Conservation (phyloP, 352 stramenopile genomes). For the Phytophthora hibernalis region DNA sequence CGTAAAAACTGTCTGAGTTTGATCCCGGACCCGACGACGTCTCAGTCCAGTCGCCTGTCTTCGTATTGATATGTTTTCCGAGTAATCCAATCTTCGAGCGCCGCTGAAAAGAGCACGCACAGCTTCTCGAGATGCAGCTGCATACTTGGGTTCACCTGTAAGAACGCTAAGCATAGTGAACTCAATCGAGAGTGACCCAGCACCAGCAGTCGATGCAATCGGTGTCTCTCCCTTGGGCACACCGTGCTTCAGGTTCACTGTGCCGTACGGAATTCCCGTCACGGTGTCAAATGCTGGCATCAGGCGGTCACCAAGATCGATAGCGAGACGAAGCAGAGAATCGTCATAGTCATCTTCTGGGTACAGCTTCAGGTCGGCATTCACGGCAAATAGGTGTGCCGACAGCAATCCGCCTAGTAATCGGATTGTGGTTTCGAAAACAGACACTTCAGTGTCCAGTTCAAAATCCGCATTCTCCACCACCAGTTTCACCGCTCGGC, state of each 20-base stretch:
- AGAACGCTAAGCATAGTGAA: slow-evolving; percentile 96
- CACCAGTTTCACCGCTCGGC: slow-evolving; percentile 70
- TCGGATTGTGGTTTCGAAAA: slow-evolving; percentile 95
- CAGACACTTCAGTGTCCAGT: slow-evolving; percentile 89
- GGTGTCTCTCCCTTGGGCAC: slow-evolving; percentile 94
- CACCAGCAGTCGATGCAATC: slow-evolving; percentile 96
- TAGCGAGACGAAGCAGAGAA: slow-evolving; percentile 92
- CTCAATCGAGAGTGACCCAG: slow-evolving; percentile 96
- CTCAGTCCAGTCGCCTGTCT: slow-evolving; percentile 88
- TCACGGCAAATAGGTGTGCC: slow-evolving; percentile 83
- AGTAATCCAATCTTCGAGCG: slow-evolving; percentile 89
- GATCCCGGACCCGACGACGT: slow-evolving; percentile 83
- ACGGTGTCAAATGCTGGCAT: slow-evolving; percentile 96
- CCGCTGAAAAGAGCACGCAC: slow-evolving; percentile 79
- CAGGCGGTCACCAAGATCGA: slow-evolving; percentile 96
- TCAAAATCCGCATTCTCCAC: slow-evolving; percentile 74
- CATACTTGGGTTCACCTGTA: slow-evolving; percentile 75
- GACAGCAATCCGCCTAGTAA: slow-evolving; percentile 92
- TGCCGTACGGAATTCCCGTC: slow-evolving; percentile 97
- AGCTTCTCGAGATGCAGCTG: slow-evolving; percentile 62
- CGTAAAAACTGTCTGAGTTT: slow-evolving; percentile 99
- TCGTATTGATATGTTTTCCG: slow-evolving; percentile 97
- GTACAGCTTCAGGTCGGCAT: slow-evolving; percentile 63
- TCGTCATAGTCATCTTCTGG: slow-evolving; percentile 88
- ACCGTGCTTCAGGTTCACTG: slow-evolving; percentile 93